These are phyloP conservation scores for Agrostemma githago DNA, from an alignment of 148 eudicot genomes.

Conservation along the genomic window DNA sequence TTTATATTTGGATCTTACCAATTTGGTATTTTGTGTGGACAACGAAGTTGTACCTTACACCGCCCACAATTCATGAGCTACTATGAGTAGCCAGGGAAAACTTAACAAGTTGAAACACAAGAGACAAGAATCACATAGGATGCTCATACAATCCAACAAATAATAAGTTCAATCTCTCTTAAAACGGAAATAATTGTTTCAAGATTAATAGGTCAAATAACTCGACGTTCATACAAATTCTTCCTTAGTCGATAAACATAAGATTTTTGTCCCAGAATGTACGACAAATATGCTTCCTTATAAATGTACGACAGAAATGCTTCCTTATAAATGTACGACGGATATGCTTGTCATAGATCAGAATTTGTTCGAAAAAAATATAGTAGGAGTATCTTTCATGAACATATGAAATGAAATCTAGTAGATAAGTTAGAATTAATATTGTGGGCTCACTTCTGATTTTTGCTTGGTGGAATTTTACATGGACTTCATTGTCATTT, in stretches of 20 bases:
- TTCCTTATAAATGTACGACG: no score
- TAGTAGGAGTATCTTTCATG: background rate
- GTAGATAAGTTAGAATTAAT: constrained; percentile 31
- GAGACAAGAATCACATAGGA: constrained; percentile 40
- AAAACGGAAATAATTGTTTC: no score
- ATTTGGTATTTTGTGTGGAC: constrained; percentile 3
- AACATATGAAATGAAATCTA: constrained; percentile 24
- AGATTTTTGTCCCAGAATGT: no score
- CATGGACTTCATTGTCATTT: constrained; percentile 10
- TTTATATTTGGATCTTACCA: constrained; percentile 3
- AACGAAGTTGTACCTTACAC: constrained; percentile 12
- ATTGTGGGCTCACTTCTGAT: constrained; percentile 31
- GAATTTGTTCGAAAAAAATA: no score
- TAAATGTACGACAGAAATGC: no score
- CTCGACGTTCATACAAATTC: no score
- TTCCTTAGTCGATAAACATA: no score
- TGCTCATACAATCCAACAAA: constrained; percentile 24
- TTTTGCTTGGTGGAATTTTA: constrained; percentile 8
- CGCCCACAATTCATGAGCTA: constrained; percentile 19
- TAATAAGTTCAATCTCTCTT: no score
- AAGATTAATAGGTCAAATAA: no score
- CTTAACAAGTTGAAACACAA: constrained; percentile 14
- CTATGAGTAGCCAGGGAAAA: background rate
- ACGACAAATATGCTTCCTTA: no score
- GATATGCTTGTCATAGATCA: no score